Conservation (phyloP, 495 filamentous ascomycete genomes). For the Durotheca rogersii region DNA sequence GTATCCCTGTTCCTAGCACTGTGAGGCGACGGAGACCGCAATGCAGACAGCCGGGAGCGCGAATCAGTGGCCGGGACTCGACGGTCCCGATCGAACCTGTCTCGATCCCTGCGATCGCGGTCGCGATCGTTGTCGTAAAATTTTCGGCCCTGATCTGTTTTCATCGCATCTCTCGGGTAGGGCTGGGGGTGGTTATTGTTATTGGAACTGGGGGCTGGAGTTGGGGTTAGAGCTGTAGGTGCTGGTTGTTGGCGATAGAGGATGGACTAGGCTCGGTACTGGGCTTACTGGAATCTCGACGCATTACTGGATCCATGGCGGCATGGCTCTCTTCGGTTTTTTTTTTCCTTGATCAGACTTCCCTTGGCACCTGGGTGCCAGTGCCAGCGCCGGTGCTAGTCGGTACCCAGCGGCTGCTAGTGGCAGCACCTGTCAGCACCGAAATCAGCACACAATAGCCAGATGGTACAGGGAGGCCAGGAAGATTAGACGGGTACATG, state of each 20-base stretch:
- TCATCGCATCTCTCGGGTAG: conserved; percentile 33
- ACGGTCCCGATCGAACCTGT: conserved; percentile 23
- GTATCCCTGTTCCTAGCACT: conserved; percentile 18
- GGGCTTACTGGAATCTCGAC: conserved; percentile 25
- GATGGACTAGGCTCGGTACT: conserved; percentile 10
- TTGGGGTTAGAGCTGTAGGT: too few relatives aligned
- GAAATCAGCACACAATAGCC: not conserved
- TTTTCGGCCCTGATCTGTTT: conserved; percentile 30
- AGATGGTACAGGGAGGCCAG: not conserved
- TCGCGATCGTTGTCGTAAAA: conserved; percentile 30
- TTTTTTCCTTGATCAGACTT: too few relatives aligned
- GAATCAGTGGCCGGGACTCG: conserved; percentile 25
- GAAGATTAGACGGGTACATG: not conserved
- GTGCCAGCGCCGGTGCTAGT: conserved; percentile 6
- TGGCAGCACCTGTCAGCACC: not conserved
- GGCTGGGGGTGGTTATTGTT: conserved; percentile 23
- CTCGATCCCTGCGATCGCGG: conserved; percentile 35
- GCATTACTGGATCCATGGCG: conserved; percentile 30
- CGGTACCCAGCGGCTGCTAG: not conserved
- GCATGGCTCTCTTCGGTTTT: conserved; percentile 35
- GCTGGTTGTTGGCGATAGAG: conserved; percentile 25
- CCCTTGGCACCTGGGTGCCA: conserved; percentile 25
- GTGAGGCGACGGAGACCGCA: conserved; percentile 31
- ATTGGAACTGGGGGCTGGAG: conserved; percentile 16
- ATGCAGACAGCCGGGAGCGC: conserved; percentile 21